These are phyloP conservation scores for Candida boleticola DNA, from an alignment of 805 yeast genomes.

Conservation along the genomic window DNA sequence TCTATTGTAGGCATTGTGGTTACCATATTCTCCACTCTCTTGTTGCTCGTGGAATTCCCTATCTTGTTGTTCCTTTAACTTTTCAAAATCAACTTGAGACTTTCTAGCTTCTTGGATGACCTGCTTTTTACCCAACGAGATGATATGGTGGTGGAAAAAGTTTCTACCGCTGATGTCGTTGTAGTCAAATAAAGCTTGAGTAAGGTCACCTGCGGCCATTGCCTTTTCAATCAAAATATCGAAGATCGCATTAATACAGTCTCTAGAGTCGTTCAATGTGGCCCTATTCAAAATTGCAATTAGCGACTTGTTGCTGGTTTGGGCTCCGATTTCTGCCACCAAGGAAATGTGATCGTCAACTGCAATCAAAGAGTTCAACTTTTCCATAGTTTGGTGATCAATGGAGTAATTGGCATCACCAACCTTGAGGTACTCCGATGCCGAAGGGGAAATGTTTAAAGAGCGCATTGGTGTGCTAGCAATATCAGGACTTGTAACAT, in stretches of 20 bases:
- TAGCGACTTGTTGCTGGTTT: conserved; percentile 47
- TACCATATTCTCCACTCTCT: conserved; percentile 14
- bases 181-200: conserved; percentile 43
- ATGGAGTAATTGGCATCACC: conserved; percentile 23
- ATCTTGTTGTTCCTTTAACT: conserved; percentile 7
- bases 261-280: conserved; percentile 51
- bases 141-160: conserved; percentile 80
- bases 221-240: conserved; percentile 39
- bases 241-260: conserved; percentile 58
- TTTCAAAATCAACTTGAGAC: conserved; percentile 4
- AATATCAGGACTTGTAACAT: not conserved
- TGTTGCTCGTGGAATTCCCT: conserved; percentile 1
- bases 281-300: conserved; percentile 66
- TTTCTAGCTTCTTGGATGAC: conserved; percentile 25
- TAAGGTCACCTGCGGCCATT: conserved; percentile 7
- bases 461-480: not conserved
- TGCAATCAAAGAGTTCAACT: conserved; percentile 22
- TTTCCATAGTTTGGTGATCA: conserved; percentile 22
- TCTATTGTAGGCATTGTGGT: conserved; percentile 29
- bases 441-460: not conserved
- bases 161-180: conserved; percentile 79
- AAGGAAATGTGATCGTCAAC: conserved; percentile 47
- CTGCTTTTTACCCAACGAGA: conserved; percentile 69
- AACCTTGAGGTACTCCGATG: conserved; percentile 19
- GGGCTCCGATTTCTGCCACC: not conserved